Evolutionary conservation across 768 basidiomycete species (phyloP).

Genomic region (Mycena galericulata): DNA sequence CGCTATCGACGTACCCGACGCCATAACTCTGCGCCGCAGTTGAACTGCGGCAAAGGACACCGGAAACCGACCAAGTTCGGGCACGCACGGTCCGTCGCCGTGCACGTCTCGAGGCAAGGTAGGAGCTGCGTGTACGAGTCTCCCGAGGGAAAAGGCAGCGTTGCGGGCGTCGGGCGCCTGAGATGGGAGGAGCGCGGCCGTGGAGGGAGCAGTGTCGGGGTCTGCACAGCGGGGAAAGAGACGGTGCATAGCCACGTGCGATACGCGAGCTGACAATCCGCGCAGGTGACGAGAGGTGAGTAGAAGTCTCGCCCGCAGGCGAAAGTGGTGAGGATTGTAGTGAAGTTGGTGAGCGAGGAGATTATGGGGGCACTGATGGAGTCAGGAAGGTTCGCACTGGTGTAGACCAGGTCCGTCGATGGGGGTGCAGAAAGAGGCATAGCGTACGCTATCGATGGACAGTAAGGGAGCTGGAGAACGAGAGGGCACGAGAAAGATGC

Average conservation of each 20-base stretch:
- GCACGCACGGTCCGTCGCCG: constrained; percentile 79
- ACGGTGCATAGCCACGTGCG: constrained; percentile 82
- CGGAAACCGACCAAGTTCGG: constrained; percentile 77
- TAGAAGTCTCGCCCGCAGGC: constrained; percentile 86
- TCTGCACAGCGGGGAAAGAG: constrained; percentile 76
- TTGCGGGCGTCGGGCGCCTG: constrained; percentile 53
- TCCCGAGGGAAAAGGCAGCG: constrained; percentile 56
- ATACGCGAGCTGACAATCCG: constrained; percentile 80
- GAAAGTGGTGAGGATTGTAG: constrained; percentile 74
- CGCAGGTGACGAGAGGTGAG: constrained; percentile 82
- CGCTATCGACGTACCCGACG: constrained; percentile 77
- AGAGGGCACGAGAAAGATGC: constrained; percentile 79
- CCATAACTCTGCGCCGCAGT: constrained; percentile 79
- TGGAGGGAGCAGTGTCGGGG: constrained; percentile 47
- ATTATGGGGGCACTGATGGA: constrained; percentile 63
- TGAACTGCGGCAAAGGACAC: constrained; percentile 73
- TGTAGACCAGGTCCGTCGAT: constrained; percentile 55
- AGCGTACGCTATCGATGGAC: constrained; percentile 76
- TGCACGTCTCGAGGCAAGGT: constrained; percentile 86
- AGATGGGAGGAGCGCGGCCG: constrained; percentile 41
- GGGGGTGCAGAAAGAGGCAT: constrained; percentile 72
- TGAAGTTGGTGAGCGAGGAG: constrained; percentile 78
- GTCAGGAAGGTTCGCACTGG: constrained; percentile 62
- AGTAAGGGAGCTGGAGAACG: constrained; percentile 78
- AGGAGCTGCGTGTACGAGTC: constrained; percentile 70